phyloP scores from a whole-genome alignment of 345 rosid genomes.

The Aethionema arabicum region DNA sequence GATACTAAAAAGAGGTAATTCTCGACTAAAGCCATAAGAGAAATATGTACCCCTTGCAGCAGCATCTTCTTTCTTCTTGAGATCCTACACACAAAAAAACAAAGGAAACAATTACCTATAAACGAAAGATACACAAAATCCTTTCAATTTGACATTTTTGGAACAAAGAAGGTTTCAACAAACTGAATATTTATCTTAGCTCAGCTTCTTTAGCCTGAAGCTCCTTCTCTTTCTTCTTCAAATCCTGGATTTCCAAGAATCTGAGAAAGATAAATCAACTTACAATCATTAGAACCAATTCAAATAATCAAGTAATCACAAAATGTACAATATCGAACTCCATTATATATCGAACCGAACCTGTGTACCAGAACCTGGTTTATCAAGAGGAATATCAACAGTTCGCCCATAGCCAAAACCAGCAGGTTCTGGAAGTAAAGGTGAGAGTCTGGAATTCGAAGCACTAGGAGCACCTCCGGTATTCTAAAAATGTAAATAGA shows the following conservation, averaged over 20 bases:
- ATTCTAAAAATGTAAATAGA: constrained; percentile 46
- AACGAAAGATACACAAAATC: not conserved
- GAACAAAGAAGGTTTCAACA: not conserved
- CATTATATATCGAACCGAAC: constrained; percentile 37
- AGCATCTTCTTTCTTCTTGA: constrained; percentile 89
- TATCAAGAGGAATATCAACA: constrained; percentile 88
- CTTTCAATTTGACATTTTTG: not conserved
- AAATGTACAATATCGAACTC: constrained; percentile 7
- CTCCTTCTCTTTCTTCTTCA: constrained; percentile 86
- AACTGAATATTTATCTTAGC: constrained; percentile 30
- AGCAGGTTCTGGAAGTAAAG: constrained; percentile 92
- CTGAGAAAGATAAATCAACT: not conserved
- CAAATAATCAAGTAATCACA: not conserved
- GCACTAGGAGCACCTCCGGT: constrained; percentile 61
- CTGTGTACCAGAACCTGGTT: constrained; percentile 42
- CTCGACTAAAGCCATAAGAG: not conserved
- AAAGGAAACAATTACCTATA: not conserved
- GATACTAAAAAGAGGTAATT: constrained; percentile 7
- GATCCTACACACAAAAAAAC: constrained; percentile 54
- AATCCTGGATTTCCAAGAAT: constrained; percentile 49
- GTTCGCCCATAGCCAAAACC: constrained; percentile 73
- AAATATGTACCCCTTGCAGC: constrained; percentile 69
- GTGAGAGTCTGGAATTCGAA: constrained; percentile 76
- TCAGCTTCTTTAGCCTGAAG: constrained; percentile 97
- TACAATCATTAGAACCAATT: not conserved